Evolutionary conservation across 2,329 filamentous ascomycete species (phyloP).

Genomic region (Cladosporium sp.): DNA sequence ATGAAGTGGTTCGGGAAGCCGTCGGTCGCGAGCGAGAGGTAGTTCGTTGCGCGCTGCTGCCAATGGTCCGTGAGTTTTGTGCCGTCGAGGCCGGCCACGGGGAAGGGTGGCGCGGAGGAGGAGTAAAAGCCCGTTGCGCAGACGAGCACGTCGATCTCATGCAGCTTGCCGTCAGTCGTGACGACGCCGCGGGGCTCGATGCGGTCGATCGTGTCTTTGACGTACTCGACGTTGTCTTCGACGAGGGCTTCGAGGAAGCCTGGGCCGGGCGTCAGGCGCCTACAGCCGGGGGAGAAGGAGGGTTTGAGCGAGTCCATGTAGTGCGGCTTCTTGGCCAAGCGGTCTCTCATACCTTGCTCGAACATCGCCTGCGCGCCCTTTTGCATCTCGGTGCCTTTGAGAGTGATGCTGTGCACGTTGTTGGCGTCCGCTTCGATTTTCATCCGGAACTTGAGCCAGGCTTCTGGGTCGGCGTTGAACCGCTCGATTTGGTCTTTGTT

Average conservation of each 20-base stretch:
- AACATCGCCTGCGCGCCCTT: conserved; percentile 32
- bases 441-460: conserved; percentile 47
- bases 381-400: conserved; percentile 36
- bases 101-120: conserved; percentile 34
- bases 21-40: conserved; percentile 19
- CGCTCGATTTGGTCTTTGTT: conserved; percentile 39
- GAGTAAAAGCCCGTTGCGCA: conserved; percentile 42
- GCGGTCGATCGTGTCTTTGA: conserved; percentile 34
- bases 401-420: conserved; percentile 39
- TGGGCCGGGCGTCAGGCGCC: conserved; percentile 45
- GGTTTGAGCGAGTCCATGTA: conserved; percentile 38
- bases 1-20: conserved; percentile 36
- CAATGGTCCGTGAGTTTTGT: conserved; percentile 31
- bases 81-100: conserved; percentile 27
- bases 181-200: conserved; percentile 35
- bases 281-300: conserved; percentile 41
- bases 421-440: conserved; percentile 52
- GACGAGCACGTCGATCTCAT: conserved; percentile 38
- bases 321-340: conserved; percentile 33
- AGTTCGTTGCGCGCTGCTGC: conserved; percentile 25
- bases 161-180: conserved; percentile 34
- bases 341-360: conserved; percentile 36
- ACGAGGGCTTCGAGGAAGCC: conserved; percentile 47
- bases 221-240: conserved; percentile 40
- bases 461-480: conserved; percentile 52